Evolutionary conservation across 1,139 yeast species (phyloP), one percentile per base, ranked within the genome.

Genomic region (Tardiomyces blankii): DNA sequence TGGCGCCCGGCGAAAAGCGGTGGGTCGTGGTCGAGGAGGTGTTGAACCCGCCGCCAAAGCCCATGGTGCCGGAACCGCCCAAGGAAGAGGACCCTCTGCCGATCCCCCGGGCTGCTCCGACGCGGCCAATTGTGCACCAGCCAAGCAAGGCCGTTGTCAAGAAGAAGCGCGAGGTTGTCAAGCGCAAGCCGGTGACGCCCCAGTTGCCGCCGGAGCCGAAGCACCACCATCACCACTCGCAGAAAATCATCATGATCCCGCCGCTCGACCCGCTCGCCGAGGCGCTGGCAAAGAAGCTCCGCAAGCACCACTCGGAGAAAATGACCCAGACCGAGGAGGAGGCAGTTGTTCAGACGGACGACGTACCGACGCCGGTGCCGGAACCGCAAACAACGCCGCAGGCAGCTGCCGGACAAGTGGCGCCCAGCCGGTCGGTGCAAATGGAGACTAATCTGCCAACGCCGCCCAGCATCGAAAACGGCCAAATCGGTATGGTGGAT

Each of bases 1-100:
- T 59, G 9, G 48, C 52, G 38, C 54, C 58, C 7, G 58, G 58
- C 12, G 59, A 57, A 30, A 84, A 84, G 55, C 83, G 86, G 60
- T 86, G 95, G 95, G 75, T 85, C 25, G 77, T 85, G 13, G 73
- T 86, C 8, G 85, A 88, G 51, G 95, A 86, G 47, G 49, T 61
- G 6, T 46, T 60, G 28, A 47, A 51, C 21, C 62, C 63, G 7
- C 49, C 47, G 12, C 63, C 39, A 4, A 30, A 30, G 35, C 35
- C 35, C 5, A 30, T 30, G 35, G 35, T 30, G 5, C 35, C 16
- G 9, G 35, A 30, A 14, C 16, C n/a, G 35, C 35, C 35, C 16
- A 5, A 12, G 16, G 35, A 30, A 11, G 35, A 30, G 16, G 35
- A 30, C 16, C 16, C 35, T 5, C 16, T 30, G 35, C 35, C 35